Percentiles rank a stretch among this genome's conserved stretches.
These are phyloP conservation scores for Colletotrichum ledebouriae DNA, from an alignment of 2,329 filamentous ascomycete species.

Conservation along the genomic window DNA sequence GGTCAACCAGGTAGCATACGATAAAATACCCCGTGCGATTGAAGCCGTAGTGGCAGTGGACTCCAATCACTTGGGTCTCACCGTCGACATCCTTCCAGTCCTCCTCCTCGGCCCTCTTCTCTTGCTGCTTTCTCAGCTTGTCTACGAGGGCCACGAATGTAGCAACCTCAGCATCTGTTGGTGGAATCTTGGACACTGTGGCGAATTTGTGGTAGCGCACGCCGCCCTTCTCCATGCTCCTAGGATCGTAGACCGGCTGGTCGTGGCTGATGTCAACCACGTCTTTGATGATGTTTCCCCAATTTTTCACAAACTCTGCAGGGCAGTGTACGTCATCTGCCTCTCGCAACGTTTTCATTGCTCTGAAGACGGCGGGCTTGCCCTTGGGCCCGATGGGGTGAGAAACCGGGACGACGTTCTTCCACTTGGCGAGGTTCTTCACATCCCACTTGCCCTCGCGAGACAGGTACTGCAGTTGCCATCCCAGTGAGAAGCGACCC, in stretches of 20 bases:
- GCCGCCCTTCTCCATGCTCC: conserved; percentile 73
- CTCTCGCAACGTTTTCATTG: conserved; percentile 93
- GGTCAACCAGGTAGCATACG: conserved; percentile 90
- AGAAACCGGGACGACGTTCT: conserved; percentile 82
- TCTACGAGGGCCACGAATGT: conserved; percentile 71
- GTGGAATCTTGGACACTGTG: conserved; percentile 92
- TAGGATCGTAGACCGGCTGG: conserved; percentile 88
- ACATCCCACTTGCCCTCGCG: conserved; percentile 97
- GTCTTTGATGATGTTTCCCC: conserved; percentile 76
- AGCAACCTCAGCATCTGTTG: conserved; percentile 67
- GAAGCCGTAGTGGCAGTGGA: conserved; percentile 97
- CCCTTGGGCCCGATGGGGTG: conserved; percentile 72
- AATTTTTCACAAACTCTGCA: conserved; percentile 75
- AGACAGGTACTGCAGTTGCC: conserved; percentile 91
- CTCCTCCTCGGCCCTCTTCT: conserved; percentile 57
- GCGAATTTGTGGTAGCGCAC: conserved; percentile 88
- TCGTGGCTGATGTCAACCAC: conserved; percentile 94
- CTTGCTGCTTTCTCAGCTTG: conserved; percentile 69
- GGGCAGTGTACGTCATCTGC: conserved; percentile 88
- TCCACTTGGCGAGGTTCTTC: conserved; percentile 95
- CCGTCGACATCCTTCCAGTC: conserved; percentile 56
- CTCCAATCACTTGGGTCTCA: conserved; percentile 72
- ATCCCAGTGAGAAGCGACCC: conserved; percentile 82
- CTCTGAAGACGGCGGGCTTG: conserved; percentile 76
- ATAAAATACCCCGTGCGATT: conserved; percentile 95